These are phyloP conservation scores for Leccinum broughii DNA, from an alignment of 768 basidiomycete genomes.

Conservation along the genomic window DNA sequence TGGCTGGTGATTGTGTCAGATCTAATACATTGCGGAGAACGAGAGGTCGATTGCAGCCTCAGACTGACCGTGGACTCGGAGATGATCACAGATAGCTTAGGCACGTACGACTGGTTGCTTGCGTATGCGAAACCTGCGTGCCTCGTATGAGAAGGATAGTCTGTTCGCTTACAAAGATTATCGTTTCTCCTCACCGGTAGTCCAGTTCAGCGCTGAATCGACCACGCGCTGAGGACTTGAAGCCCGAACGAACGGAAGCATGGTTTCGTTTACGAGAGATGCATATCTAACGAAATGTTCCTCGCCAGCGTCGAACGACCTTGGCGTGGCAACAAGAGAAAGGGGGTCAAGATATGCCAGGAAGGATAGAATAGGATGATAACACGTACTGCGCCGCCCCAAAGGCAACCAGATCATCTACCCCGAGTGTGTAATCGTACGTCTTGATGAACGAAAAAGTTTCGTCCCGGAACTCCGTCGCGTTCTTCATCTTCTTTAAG, in stretches of 20 bases:
- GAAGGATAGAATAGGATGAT: slow-evolving; percentile 47
- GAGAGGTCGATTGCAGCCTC: neutral
- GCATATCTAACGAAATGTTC: slow-evolving; percentile 53
- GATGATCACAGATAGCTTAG: slow-evolving; percentile 55
- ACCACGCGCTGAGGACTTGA: slow-evolving; percentile 56
- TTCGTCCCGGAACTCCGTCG: slow-evolving; percentile 42
- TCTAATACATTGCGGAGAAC: neutral
- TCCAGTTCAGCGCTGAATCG: slow-evolving; percentile 67
- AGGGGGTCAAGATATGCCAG: slow-evolving; percentile 32
- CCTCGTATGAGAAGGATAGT: neutral
- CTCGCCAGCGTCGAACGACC: slow-evolving; percentile 51
- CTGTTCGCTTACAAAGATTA: too few relatives aligned
- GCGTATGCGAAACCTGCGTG: slow-evolving; percentile 46
- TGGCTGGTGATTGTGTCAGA: slow-evolving; percentile 25
- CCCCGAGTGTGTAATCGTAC: slow-evolving; percentile 58
- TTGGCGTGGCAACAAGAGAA: slow-evolving; percentile 12
- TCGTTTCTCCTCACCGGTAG: slow-evolving; percentile 41
- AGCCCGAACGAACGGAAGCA: slow-evolving; percentile 53
- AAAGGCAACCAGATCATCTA: slow-evolving; percentile 58
- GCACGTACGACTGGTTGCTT: slow-evolving; percentile 43
- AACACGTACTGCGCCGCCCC: slow-evolving; percentile 61
- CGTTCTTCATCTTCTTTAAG: slow-evolving; percentile 54
- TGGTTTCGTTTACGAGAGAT: slow-evolving; percentile 40
- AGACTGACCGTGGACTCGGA: slow-evolving; percentile 47
- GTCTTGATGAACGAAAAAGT: slow-evolving; percentile 51